Base-by-base conservation (phyloP, 805 yeast genomes). In the Millerago galiae region DNA sequence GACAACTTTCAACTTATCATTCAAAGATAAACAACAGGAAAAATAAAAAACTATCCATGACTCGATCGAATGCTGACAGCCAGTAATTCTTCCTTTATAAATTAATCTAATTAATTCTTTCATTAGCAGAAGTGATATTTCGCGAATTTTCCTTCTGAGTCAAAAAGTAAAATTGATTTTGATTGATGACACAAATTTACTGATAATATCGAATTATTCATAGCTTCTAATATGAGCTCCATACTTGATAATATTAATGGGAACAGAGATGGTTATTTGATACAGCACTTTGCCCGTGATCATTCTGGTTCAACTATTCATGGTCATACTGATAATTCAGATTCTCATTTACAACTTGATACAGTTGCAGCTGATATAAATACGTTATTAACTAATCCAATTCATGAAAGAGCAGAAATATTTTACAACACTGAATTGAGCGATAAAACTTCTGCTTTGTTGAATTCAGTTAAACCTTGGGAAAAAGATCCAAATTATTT, bases 401-500 rank as follows among this genome's bases (percentile, higher is more conserved):
- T 45, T 4, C 38, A 39, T 25, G 48, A 46, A 5, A 39, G 53
- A 12, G 51, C 55, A 1, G 10, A 37, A 2, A 13, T 14, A 4
- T 49, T 56, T 27, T 56, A 53, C 32, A 45, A 49, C 18, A 43
- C 44, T 14, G 37, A 40, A 4, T 11, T 17, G 4, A 36, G 37
- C 8, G 47, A 45, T n/a, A 44, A 43, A 17, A 40, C 47, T 0
- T 36, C 43, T 3, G 52, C 54, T 0, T 24, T 47, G 6, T 34
- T 56, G 2, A 42, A 51, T 10, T 51, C 56, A 2, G 43, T 54
- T 1, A 66, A 71, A 41, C 83, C 84, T 5, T 81, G 86, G 88
- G 65, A 62, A 34, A 56, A 55, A 11, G 74, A 82, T 51, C 73
- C 79, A 1, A 70, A 74, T 36, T 83, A 78, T 53, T 85, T 85